These are phyloP conservation scores for Volvox reticuliferus DNA, from an alignment of 139 green algal species.

Conservation along the genomic window DNA sequence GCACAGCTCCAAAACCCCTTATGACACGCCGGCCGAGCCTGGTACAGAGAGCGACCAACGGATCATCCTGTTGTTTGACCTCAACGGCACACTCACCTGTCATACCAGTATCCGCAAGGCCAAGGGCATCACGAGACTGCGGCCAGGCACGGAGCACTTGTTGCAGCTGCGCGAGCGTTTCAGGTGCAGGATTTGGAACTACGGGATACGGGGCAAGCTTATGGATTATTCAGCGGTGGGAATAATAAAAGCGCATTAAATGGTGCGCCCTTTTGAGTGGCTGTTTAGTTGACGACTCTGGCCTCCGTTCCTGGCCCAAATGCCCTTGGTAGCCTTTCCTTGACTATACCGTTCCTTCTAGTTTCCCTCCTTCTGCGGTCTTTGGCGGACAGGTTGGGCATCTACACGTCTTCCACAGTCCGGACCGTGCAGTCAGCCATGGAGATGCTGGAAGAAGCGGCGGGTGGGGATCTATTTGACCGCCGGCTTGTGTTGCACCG, in stretches of 20 bases:
- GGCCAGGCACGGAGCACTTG: slow-evolving; percentile 31
- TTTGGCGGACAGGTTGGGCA: slow-evolving; percentile 44
- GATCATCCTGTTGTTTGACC: slow-evolving; percentile 64
- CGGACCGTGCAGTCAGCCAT: slow-evolving; percentile 35
- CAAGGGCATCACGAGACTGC: slow-evolving; percentile 45
- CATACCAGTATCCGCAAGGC: slow-evolving; percentile 45
- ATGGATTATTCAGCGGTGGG: too few species aligned
- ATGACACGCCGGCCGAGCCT: background rate
- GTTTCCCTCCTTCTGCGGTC: too few species aligned
- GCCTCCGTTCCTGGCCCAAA: too few species aligned
- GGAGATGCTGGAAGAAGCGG: slow-evolving; percentile 50
- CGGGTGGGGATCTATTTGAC: slow-evolving; percentile 54
- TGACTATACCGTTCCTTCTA: background rate
- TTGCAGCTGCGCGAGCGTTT: slow-evolving; percentile 39
- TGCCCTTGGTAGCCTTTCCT: too few species aligned
- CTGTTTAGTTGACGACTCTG: too few species aligned
- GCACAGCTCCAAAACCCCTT: background rate
- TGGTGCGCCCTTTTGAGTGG: too few species aligned
- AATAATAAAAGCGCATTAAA: too few species aligned
- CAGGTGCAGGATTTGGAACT: slow-evolving; percentile 27
- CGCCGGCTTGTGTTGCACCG: slow-evolving; percentile 48
- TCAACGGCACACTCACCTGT: slow-evolving; percentile 68
- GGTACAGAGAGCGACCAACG: slow-evolving; percentile 18
- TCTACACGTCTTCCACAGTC: slow-evolving; percentile 57
- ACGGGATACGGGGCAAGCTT: too few species aligned